phyloP scores from a whole-genome alignment of 2,329 filamentous ascomycete species.

The Annulohypoxylon truncatum region DNA sequence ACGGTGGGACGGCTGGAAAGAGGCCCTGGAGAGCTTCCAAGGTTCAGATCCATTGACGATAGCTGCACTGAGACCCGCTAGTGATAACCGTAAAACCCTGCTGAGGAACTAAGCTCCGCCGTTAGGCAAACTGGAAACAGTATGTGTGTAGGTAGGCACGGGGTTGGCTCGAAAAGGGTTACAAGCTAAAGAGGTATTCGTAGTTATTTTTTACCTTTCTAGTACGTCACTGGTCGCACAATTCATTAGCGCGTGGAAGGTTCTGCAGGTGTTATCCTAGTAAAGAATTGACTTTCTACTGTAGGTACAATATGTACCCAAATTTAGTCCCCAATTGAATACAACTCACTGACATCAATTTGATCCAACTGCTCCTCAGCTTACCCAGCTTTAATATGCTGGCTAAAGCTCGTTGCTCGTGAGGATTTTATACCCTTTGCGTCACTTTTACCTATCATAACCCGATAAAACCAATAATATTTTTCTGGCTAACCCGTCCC shows the following conservation, averaged over 20 bases:
- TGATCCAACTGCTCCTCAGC: slow-evolving; percentile 35
- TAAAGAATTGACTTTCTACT: slow-evolving; percentile 17
- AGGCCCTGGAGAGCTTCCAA: neutral
- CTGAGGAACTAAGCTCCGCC: neutral
- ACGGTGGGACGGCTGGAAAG: slow-evolving; percentile 3
- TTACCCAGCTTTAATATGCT: slow-evolving; percentile 30
- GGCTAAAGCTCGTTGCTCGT: slow-evolving; percentile 14
- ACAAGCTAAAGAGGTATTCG: slow-evolving; percentile 10
- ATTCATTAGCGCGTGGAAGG: slow-evolving; percentile 25
- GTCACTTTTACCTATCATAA: slow-evolving; percentile 32
- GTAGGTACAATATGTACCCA: slow-evolving; percentile 10
- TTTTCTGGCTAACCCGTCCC: slow-evolving; percentile 34
- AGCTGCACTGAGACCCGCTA: slow-evolving; percentile 12
- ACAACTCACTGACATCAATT: slow-evolving; percentile 39
- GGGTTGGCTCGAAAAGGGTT: neutral
- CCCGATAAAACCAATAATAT: slow-evolving; percentile 15
- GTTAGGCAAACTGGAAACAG: neutral
- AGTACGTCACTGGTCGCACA: slow-evolving; percentile 38
- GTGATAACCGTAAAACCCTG: neutral
- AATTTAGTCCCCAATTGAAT: slow-evolving; percentile 26
- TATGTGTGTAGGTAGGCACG: neutral
- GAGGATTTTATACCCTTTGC: slow-evolving; percentile 28
- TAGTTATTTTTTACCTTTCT: slow-evolving; percentile 25
- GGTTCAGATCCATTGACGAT: neutral
- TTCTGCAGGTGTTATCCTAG: slow-evolving; percentile 25